Evolutionary conservation across 805 yeast species (phyloP), one percentile per base, ranked within the genome.

Genomic region (Starmera amethionina): DNA sequence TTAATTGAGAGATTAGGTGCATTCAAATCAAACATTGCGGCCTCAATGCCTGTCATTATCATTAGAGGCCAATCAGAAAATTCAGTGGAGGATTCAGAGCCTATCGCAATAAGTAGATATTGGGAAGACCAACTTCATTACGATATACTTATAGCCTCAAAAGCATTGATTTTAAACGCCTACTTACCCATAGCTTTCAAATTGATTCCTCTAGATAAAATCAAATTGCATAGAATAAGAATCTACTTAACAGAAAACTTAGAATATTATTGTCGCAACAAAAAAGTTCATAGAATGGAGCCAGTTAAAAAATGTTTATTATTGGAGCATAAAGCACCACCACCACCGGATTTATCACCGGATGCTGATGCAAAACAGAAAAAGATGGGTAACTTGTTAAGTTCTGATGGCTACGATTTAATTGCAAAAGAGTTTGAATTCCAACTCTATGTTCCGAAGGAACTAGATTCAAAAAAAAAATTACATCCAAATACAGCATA

Each of bases 71-170:
- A 89, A 10, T 69, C 85, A 1, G 88, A 83, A 42, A 75, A 74
- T 32, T 83, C 87, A 33, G 72, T 82, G 19, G 97, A 93, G 56
- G 90, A 84, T 54, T 79, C 82, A 46, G 98, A 93, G 56, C 97
- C 98, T 0, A 90, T 93, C 40, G 84, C 87, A 5, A 87, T 93
- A 31, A 72, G 82, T 25, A 71, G 95, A 44, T 90, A 85, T 48
- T 93, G 98, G 98, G 97, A 90, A 58, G 88, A 85, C 56, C 86
- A 84, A 56, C 61, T 93, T 29, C 79, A 80, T 49, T 93, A 93
- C 56, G 97, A 93, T 54, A 87, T 93, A 35, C 78, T 88, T 15
- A 80, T 93, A 40, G 94, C 95, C 2, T 85, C 96, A 25, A 93
- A 90, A 58, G 80, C 88, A 25, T 77, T 93, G 40, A 79, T 94